These are phyloP conservation scores for Hypoxylon rickii DNA, from an alignment of 495 filamentous ascomycete species.

Conservation along the genomic window DNA sequence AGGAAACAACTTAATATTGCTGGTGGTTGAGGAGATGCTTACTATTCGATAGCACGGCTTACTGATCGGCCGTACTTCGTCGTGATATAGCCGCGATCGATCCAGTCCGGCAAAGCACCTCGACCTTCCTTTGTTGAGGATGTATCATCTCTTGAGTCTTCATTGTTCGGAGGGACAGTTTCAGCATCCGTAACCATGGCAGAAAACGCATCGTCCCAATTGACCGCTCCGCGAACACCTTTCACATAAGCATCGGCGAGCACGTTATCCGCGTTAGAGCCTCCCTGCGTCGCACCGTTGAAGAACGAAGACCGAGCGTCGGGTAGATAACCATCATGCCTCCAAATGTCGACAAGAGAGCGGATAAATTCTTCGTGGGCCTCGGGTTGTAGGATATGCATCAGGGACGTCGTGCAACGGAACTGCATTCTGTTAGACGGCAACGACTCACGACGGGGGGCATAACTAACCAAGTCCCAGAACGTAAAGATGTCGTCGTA, in stretches of 20 bases:
- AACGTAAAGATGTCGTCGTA: constrained; percentile 63
- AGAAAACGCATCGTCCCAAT: constrained; percentile 71
- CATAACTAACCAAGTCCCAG: constrained; percentile 51
- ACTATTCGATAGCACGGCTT: constrained; percentile 70
- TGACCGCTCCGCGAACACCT: constrained; percentile 62
- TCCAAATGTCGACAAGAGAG: constrained; percentile 72
- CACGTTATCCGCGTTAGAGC: constrained; percentile 74
- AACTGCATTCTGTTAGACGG: constrained; percentile 43
- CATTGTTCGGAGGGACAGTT: constrained; percentile 60
- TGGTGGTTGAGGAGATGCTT: constrained; percentile 8
- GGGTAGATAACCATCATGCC: constrained; percentile 67
- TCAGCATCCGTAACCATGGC: constrained; percentile 77
- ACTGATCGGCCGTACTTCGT: constrained; percentile 65
- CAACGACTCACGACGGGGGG: background rate
- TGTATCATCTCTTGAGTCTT: constrained; percentile 63
- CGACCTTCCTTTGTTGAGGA: constrained; percentile 72
- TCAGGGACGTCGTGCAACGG: constrained; percentile 64
- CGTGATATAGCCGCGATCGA: constrained; percentile 66
- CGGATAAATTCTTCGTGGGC: constrained; percentile 69
- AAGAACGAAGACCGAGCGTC: constrained; percentile 71
- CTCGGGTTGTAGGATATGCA: constrained; percentile 67
- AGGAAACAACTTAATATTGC: background rate
- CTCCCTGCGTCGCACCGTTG: constrained; percentile 72
- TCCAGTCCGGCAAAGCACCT: constrained; percentile 73
- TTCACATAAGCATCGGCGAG: constrained; percentile 78